These are phyloP conservation scores for Ustilago cynodontis DNA, from an alignment of 1,284 basidiomycete species.

Conservation along the genomic window DNA sequence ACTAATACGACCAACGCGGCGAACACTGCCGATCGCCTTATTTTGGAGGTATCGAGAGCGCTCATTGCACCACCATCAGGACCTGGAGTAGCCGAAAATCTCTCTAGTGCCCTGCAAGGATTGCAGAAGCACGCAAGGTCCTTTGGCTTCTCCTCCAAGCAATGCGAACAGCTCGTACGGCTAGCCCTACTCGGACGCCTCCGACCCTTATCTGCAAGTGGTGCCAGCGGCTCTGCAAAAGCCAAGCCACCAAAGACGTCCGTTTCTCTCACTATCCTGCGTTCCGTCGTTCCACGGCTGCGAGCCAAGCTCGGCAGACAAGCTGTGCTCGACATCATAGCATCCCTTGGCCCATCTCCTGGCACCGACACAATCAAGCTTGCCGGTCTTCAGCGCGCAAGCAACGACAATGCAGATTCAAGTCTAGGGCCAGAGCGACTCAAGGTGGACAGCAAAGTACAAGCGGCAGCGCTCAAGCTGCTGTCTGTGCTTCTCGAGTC, in stretches of 20 bases:
- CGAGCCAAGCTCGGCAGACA: constrained; percentile 36
- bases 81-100: constrained; percentile 6
- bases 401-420: constrained; percentile 6
- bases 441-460: constrained; percentile 49
- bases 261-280: constrained; percentile 33
- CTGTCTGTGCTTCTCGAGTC: constrained; percentile 46
- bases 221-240: constrained; percentile 21
- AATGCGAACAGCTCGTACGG: constrained; percentile 42
- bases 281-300: constrained; percentile 35
- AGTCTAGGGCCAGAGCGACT: constrained; percentile 32
- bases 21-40: constrained; percentile 30
- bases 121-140: constrained; percentile 32
- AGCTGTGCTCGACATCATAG: constrained; percentile 36
- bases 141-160: constrained; percentile 38
- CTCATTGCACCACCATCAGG: constrained; percentile 26
- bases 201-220: constrained; percentile 7
- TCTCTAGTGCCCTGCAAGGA: constrained; percentile 10
- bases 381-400: constrained; percentile 28
- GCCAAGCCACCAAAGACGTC: constrained; percentile 37
- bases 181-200: constrained; percentile 40
- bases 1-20: constrained; percentile 12
- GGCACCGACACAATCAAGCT: constrained; percentile 30
- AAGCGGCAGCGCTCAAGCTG: constrained; percentile 45
- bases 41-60: constrained; percentile 26
- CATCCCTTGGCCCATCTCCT: constrained; percentile 36